These are phyloP conservation scores for Pleoardoris graminearum DNA, from an alignment of 2,329 filamentous ascomycete species.

Conservation along the genomic window DNA sequence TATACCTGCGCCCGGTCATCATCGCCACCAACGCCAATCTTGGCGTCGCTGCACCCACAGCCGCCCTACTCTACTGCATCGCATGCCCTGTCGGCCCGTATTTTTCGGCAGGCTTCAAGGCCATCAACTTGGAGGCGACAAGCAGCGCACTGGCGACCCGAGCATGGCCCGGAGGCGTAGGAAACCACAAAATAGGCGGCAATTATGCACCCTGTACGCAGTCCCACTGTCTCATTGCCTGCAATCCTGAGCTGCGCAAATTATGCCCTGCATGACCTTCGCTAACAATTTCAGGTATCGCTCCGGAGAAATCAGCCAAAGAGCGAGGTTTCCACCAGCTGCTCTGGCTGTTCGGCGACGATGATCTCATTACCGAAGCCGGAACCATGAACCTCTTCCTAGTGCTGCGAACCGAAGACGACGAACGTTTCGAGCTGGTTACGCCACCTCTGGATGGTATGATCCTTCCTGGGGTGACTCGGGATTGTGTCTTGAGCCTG, in stretches of 20 bases:
- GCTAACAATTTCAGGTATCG: not conserved
- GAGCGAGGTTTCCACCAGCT: slow-evolving; percentile 1
- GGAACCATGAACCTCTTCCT: slow-evolving; percentile 3
- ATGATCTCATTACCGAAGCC: not conserved
- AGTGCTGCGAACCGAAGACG: not conserved
- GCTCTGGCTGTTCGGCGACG: slow-evolving; percentile 2
- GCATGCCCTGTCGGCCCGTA: slow-evolving; percentile 1
- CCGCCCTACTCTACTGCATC: not conserved
- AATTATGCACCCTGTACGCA: slow-evolving; percentile 1
- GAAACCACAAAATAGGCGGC: not conserved
- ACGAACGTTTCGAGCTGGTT: not conserved
- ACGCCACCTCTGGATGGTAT: slow-evolving; percentile 1
- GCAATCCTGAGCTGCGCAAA: no score
- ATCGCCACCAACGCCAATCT: slow-evolving; percentile 1
- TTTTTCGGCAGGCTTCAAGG: slow-evolving; percentile 3
- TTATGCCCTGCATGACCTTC: not conserved
- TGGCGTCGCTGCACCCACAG: not conserved
- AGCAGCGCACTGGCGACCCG: not conserved
- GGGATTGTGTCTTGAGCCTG: slow-evolving; percentile 1
- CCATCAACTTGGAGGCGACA: not conserved
- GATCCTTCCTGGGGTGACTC: slow-evolving; percentile 2
- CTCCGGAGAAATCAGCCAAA: not conserved
- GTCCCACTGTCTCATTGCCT: no score
- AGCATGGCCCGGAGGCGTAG: not conserved
- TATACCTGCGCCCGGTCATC: not conserved